These are phyloP conservation scores for Lentinula boryana DNA, from an alignment of 768 basidiomycete genomes.

Conservation along the genomic window DNA sequence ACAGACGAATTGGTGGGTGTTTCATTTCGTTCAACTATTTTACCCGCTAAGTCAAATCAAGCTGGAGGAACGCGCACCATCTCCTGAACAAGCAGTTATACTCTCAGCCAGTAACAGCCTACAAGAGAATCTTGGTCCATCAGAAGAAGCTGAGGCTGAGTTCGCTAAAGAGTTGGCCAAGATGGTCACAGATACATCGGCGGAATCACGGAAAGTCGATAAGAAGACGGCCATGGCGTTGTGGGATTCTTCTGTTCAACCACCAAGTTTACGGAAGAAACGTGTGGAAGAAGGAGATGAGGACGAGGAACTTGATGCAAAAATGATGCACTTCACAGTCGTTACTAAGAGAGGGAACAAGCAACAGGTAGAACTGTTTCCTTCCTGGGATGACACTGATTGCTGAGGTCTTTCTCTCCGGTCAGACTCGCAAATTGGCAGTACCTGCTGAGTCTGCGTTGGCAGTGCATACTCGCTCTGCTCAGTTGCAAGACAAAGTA, in stretches of 20 bases:
- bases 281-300: constrained; percentile 54
- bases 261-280: constrained; percentile 61
- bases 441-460: constrained; percentile 85
- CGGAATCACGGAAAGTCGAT: constrained; percentile 81
- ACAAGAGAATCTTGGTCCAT: constrained; percentile 74
- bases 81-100: constrained; percentile 77
- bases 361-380: constrained; percentile 58
- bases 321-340: constrained; percentile 85
- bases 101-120: constrained; percentile 47
- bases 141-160: constrained; percentile 86
- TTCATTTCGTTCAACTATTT: background rate
- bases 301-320: constrained; percentile 30
- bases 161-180: constrained; percentile 96
- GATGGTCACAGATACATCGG: constrained; percentile 83
- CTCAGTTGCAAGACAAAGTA: constrained; percentile 90
- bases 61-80: constrained; percentile 67
- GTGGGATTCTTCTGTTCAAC: constrained; percentile 84
- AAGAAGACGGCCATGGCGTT: constrained; percentile 81
- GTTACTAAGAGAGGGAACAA: constrained; percentile 92
- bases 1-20: constrained; percentile 31
- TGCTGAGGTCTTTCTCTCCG: constrained; percentile 6
- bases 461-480: constrained; percentile 84
- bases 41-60: constrained; percentile 15
- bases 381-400: constrained; percentile 3
- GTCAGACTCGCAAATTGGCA: constrained; percentile 83